Conservation (phyloP, 2,329 filamentous ascomycete species). For the Dothidotthia symphoricarpi region DNA sequence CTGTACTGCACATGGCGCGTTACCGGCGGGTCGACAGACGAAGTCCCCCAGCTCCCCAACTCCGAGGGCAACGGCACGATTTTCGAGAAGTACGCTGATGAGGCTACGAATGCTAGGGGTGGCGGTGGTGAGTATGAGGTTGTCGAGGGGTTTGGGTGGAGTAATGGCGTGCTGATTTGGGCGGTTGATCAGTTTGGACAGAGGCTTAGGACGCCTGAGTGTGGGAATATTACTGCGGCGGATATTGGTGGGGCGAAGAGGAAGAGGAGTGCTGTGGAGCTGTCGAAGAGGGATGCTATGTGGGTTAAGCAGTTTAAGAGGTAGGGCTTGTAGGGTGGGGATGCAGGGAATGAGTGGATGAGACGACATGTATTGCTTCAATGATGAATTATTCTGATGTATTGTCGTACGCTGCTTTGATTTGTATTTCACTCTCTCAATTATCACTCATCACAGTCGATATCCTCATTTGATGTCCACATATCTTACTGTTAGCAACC, state of each 20-base stretch:
- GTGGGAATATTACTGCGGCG: constrained; percentile 35
- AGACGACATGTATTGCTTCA: no score
- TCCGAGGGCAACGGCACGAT: constrained; percentile 60
- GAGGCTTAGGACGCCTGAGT: constrained; percentile 55
- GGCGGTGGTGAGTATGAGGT: constrained; percentile 68
- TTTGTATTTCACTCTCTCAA: no score
- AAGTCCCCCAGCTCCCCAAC: constrained; percentile 20
- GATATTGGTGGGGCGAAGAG: constrained; percentile 17
- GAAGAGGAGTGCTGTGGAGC: constrained; percentile 35
- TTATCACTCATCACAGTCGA: no score
- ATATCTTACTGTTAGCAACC: no score
- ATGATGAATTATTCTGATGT: no score
- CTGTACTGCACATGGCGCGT: constrained; percentile 69
- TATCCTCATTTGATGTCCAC: no score
- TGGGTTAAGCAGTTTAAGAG: constrained; percentile 33
- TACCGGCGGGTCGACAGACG: constrained; percentile 60
- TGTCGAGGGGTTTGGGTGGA: constrained; percentile 70
- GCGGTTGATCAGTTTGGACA: constrained; percentile 61
- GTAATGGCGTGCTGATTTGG: constrained; percentile 68
- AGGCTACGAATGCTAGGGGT: constrained; percentile 60
- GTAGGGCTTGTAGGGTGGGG: no score
- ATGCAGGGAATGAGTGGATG: no score
- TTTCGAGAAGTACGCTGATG: constrained; percentile 68
- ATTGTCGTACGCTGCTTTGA: no score
- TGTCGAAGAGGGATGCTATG: constrained; percentile 28